These are phyloP conservation scores for Trypanosoma conorhini DNA, from an alignment of 208 protist genomes.

Conservation along the genomic window DNA sequence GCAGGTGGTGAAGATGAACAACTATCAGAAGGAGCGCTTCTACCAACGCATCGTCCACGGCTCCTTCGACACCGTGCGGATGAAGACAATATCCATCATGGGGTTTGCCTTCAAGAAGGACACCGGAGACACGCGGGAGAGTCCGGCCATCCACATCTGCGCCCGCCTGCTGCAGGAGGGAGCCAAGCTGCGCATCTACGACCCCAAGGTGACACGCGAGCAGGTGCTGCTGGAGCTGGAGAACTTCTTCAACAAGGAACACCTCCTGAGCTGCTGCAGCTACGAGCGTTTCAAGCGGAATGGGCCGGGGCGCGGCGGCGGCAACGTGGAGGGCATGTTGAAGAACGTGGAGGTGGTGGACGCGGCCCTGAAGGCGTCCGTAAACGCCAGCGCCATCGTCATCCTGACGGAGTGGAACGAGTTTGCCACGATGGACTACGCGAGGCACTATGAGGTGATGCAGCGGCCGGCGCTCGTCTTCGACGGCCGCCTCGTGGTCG, in stretches of 20 bases:
- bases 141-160: slow-evolving; percentile 91
- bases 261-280: slow-evolving; percentile 18
- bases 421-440: slow-evolving; percentile 92
- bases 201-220: slow-evolving; percentile 92
- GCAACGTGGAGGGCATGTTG: slow-evolving; percentile 20
- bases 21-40: slow-evolving; percentile 96
- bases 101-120: slow-evolving; percentile 99
- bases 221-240: slow-evolving; percentile 72
- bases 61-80: slow-evolving; percentile 93
- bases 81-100: slow-evolving; percentile 94
- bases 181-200: slow-evolving; percentile 94
- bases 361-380: slow-evolving; percentile 71
- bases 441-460: slow-evolving; percentile 91
- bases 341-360: slow-evolving; percentile 31
- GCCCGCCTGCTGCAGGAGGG: slow-evolving; percentile 88
- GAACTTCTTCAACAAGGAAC: slow-evolving; percentile 44
- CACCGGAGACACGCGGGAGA: slow-evolving; percentile 97
- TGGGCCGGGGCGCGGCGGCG: neutral
- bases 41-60: slow-evolving; percentile 77
- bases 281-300: slow-evolving; percentile 5
- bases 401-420: slow-evolving; percentile 98
- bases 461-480: slow-evolving; percentile 96
- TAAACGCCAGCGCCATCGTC: slow-evolving; percentile 88
- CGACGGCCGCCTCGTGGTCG: slow-evolving; percentile 92
- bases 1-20: slow-evolving; percentile 95